phyloP scores from a whole-genome alignment of 2,329 filamentous ascomycete species.

The Biscogniauxia marginata region DNA sequence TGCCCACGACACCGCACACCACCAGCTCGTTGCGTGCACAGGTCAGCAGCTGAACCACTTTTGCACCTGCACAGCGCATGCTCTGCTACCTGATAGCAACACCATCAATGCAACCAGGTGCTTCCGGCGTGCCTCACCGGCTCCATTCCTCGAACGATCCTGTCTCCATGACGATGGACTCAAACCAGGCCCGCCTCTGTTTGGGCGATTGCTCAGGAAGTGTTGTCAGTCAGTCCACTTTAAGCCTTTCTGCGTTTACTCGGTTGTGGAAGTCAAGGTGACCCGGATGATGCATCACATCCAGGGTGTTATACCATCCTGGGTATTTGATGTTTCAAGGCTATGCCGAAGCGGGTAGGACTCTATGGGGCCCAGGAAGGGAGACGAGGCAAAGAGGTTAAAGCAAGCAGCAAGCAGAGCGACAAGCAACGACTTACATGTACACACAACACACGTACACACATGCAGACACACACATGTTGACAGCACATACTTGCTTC shows the following conservation, averaged over 20 bases:
- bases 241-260: neutral
- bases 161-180: neutral
- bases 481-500: neutral
- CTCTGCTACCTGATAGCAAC: neutral
- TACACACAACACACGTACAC: neutral
- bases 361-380: neutral
- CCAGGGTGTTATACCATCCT: neutral
- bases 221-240: neutral
- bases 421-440: neutral
- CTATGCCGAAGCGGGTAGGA: neutral
- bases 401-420: neutral
- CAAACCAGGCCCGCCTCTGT: neutral
- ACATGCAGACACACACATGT: neutral
- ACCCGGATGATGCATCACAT: neutral
- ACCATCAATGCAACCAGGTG: neutral
- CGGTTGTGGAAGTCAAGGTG: neutral
- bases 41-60: neutral
- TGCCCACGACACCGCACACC: neutral
- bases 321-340: neutral
- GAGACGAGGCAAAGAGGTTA: too few species aligned
- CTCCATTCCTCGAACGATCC: neutral
- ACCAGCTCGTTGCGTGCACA: neutral
- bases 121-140: neutral
- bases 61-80: neutral
- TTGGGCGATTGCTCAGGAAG: neutral